Evolutionary conservation across 2,329 filamentous ascomycete species (phyloP).

Genomic region (Talaromyces sp.): DNA sequence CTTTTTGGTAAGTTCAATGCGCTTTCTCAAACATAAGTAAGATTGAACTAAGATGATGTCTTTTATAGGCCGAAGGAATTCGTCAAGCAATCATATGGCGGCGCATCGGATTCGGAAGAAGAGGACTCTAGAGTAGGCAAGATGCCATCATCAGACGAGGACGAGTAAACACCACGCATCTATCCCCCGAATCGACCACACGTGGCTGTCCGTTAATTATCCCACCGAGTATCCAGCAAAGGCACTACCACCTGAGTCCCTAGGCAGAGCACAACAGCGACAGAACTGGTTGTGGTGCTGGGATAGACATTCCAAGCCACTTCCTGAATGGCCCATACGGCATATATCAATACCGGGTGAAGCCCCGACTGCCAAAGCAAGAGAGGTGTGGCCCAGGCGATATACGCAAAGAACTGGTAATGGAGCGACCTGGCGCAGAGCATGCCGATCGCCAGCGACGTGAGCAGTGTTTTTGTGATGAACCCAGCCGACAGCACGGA

Average conservation of each 20-base stretch:
- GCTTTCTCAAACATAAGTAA: not conserved
- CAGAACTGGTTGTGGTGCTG: slow-evolving; percentile 63
- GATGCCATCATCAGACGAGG: slow-evolving; percentile 77
- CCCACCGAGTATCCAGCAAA: slow-evolving; percentile 40
- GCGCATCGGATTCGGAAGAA: slow-evolving; percentile 67
- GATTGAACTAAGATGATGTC: not conserved
- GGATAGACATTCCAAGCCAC: slow-evolving; percentile 94
- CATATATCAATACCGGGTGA: slow-evolving; percentile 62
- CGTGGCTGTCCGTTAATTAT: not conserved
- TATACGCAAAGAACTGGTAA: slow-evolving; percentile 92
- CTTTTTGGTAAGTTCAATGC: slow-evolving; percentile 66
- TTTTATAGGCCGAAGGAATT: slow-evolving; percentile 71
- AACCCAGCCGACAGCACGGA: slow-evolving; percentile 63
- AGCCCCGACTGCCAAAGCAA: slow-evolving; percentile 74
- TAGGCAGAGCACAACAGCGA: slow-evolving; percentile 65
- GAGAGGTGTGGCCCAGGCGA: slow-evolving; percentile 84
- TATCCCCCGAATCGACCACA: slow-evolving; percentile 9
- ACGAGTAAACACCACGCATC: slow-evolving; percentile 53
- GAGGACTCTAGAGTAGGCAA: slow-evolving; percentile 77
- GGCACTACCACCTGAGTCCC: slow-evolving; percentile 60
- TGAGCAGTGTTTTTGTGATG: slow-evolving; percentile 70
- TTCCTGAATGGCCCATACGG: slow-evolving; percentile 73
- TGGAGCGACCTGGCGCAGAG: slow-evolving; percentile 84
- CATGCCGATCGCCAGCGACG: slow-evolving; percentile 72
- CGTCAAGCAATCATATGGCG: slow-evolving; percentile 57